A percentile compares a stretch with the other conserved stretches of the same genome.
phyloP scores from a whole-genome alignment of 768 basidiomycete species.

The Russula compacta region DNA sequence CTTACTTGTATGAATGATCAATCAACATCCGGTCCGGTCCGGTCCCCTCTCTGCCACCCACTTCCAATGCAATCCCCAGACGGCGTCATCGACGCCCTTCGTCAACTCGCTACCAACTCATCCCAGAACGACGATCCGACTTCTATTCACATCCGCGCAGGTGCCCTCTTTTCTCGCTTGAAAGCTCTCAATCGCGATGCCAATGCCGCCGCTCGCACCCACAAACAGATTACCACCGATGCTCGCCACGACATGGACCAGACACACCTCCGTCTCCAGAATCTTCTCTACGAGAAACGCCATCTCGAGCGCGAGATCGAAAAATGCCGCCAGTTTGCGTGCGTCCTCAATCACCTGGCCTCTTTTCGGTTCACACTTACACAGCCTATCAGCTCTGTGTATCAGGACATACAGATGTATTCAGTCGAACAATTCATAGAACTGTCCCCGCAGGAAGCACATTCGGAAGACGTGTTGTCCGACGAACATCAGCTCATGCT shows the following conservation, averaged over 20 bases:
- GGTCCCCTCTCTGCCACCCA: neutral
- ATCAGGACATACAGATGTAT: constrained; percentile 79
- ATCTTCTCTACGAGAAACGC: constrained; percentile 79
- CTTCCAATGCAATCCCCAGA: constrained; percentile 29
- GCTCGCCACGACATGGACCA: constrained; percentile 87
- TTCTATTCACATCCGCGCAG: constrained; percentile 53
- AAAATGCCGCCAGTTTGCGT: constrained; percentile 90
- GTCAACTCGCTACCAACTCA: constrained; percentile 47
- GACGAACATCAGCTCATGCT: constrained; percentile 83
- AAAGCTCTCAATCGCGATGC: constrained; percentile 71
- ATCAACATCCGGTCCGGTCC: neutral
- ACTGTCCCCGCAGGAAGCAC: constrained; percentile 61
- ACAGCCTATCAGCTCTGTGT: constrained; percentile 53
- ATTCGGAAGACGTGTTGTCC: constrained; percentile 48
- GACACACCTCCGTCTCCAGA: constrained; percentile 77
- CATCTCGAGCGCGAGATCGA: constrained; percentile 89
- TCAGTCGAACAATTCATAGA: constrained; percentile 55
- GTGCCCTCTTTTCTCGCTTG: constrained; percentile 70
- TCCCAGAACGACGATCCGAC: constrained; percentile 38
- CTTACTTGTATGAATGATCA: neutral
- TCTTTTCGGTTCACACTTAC: neutral
- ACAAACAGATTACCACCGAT: constrained; percentile 62
- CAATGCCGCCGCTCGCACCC: constrained; percentile 58
- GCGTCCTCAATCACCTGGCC: constrained; percentile 25
- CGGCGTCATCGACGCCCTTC: constrained; percentile 51